A percentile compares a stretch with the other conserved stretches of the same genome.
These are phyloP conservation scores for Trebouxia sp. DNA, from an alignment of 139 green algal species.

Conservation along the genomic window DNA sequence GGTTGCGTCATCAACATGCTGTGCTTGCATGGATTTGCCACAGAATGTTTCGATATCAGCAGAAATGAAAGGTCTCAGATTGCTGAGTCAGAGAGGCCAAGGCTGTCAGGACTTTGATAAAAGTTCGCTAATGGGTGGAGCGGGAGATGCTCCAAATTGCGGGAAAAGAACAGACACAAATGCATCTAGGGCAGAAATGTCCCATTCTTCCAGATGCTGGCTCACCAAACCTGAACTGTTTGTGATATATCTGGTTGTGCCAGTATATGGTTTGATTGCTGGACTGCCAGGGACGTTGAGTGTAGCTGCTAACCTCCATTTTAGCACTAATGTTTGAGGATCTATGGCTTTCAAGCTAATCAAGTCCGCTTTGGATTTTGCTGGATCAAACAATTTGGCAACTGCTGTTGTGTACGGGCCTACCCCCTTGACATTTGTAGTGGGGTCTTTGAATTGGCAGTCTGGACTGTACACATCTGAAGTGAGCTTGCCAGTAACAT, in stretches of 20 bases:
- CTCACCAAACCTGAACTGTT: conserved; percentile 43
- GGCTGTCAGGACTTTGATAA: neutral
- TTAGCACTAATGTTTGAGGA: conserved; percentile 6
- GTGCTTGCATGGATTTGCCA: neutral
- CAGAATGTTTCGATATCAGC: conserved; percentile 15
- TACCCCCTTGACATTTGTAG: conserved; percentile 47
- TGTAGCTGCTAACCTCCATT: conserved; percentile 50
- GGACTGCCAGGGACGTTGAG: conserved; percentile 37
- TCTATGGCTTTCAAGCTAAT: conserved; percentile 33
- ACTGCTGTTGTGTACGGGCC: conserved; percentile 53
- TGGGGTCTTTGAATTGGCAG: conserved; percentile 60
- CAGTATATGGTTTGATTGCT: conserved; percentile 63
- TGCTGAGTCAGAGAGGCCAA: neutral
- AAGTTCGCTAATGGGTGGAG: conserved; percentile 27
- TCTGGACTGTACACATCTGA: conserved; percentile 33
- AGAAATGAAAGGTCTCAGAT: neutral
- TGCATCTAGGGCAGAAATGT: conserved; percentile 45
- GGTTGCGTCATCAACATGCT: neutral
- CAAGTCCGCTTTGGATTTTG: conserved; percentile 49
- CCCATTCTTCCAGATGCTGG: conserved; percentile 55
- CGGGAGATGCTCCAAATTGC: conserved; percentile 33
- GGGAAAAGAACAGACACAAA: conserved; percentile 33
- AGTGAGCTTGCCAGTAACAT: conserved; percentile 47
- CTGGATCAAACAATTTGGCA: conserved; percentile 54
- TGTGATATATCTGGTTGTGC: conserved; percentile 34